Conservation (phyloP, 768 basidiomycete species). For the Amanita exitialis region DNA sequence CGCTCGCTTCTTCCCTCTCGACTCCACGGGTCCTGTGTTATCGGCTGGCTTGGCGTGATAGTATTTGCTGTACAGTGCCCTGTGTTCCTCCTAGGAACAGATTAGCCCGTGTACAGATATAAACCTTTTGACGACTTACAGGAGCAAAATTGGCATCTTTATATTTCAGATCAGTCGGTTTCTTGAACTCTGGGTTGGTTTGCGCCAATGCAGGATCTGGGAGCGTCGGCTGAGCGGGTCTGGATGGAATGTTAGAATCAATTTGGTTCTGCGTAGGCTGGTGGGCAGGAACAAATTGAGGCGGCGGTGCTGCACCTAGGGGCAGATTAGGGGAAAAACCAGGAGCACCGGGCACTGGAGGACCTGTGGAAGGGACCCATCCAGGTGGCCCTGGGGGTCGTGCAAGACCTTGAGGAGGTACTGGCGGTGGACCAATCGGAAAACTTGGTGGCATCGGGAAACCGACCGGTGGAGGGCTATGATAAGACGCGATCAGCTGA, state of each 20-base stretch:
- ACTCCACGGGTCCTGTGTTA: conserved; percentile 35
- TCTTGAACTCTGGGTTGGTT: conserved; percentile 68
- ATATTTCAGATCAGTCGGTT: conserved; percentile 65
- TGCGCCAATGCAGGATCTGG: conserved; percentile 52
- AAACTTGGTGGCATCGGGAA: conserved; percentile 9
- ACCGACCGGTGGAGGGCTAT: not conserved
- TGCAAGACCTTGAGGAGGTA: conserved; percentile 14
- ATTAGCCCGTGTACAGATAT: not conserved
- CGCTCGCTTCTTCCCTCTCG: conserved; percentile 75
- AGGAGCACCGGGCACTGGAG: conserved; percentile 7
- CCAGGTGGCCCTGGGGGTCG: conserved; percentile 9
- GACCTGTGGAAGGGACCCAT: conserved; percentile 9
- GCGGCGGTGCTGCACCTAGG: conserved; percentile 9
- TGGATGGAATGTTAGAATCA: conserved; percentile 13
- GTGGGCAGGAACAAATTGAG: conserved; percentile 12
- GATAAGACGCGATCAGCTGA: not conserved
- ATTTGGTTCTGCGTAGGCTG: conserved; percentile 10
- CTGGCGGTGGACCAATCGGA: conserved; percentile 15
- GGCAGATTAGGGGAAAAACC: conserved; percentile 12
- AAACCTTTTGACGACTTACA: conserved; percentile 31
- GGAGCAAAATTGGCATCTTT: conserved; percentile 71
- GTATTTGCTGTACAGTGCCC: conserved; percentile 57
- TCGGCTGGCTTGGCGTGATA: conserved; percentile 37
- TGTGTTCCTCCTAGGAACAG: conserved; percentile 58
- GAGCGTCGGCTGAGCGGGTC: conserved; percentile 27